Base-by-base conservation (phyloP, 345 rosid genomes). In the Abelmoschus esculentus region DNA sequence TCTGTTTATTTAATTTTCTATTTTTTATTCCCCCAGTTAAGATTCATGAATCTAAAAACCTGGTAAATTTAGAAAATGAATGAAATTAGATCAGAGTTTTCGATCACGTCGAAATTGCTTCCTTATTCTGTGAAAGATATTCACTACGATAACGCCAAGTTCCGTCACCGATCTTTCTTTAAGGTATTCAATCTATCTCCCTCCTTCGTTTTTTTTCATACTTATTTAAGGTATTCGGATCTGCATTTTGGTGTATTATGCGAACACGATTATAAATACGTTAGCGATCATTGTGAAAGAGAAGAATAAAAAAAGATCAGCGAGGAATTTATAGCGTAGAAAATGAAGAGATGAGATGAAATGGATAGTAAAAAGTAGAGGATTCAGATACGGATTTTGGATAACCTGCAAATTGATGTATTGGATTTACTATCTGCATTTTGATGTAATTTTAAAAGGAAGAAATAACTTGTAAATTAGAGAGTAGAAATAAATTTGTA, bases 121-220 rank as follows among this genome's bases (percentile, higher is more conserved):
- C 96, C 96, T 12, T 87, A 86, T 75, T 90, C 99, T 6, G 73
- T 79, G 77, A 89, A 83, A 82, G 96, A 91, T 83, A 74, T 91
- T 44, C 82, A 86, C 73, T 91, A 91, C 81, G 99, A 91, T 74
- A 90, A 90, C 80, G 98, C 93, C 81, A 91, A 95, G 86, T 90
- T 90, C 78, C 91, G 90, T 69, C 96, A 82, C 65, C 93, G 99
- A 70, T 88, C 99, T 70, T 76, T 83, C 73, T 70, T 75, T 70
- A 83, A 90, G 96, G 96, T 91, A 38, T 11, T 62, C 31, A 67
- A 64, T 75, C 71, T 70, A 40, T 19, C 14, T 60, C 26, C 36
- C 8, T 61, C 29, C 0, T 46, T 34, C 31, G 34, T 11, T 32
- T 28, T 46, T 46, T 52, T 13, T 47, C n/a, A 13, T 12, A 18